Evolutionary conservation across 2,329 filamentous ascomycete species (phyloP).

Genomic region (Esteya vermicola): DNA sequence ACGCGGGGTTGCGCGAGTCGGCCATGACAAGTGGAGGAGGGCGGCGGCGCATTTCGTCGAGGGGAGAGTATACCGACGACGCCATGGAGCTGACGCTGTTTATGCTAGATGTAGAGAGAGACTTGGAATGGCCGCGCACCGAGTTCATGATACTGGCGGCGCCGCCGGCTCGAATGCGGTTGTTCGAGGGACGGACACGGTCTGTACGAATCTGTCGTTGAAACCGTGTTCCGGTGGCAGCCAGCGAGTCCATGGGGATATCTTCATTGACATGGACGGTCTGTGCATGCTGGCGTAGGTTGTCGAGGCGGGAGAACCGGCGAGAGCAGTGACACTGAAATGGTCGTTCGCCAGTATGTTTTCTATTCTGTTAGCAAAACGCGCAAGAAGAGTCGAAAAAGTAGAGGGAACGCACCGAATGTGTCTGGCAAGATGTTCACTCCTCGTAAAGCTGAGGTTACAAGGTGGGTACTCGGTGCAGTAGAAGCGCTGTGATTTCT

Average conservation of each 20-base stretch:
- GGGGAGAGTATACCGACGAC: constrained; percentile 56
- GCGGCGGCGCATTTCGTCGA: constrained; percentile 53
- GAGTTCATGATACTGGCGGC: constrained; percentile 58
- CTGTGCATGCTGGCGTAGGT: constrained; percentile 89
- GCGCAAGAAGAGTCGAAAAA: not conserved
- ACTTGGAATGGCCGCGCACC: constrained; percentile 69
- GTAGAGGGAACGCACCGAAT: constrained; percentile 52
- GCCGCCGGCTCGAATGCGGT: constrained; percentile 63
- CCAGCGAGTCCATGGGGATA: constrained; percentile 84
- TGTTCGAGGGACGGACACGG: constrained; percentile 51
- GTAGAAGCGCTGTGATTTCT: constrained; percentile 91
- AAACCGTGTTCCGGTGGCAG: constrained; percentile 81
- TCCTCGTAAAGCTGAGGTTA: constrained; percentile 85
- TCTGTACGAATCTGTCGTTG: constrained; percentile 87
- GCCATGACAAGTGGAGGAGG: constrained; percentile 76
- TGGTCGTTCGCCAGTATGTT: constrained; percentile 92
- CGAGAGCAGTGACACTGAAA: constrained; percentile 94
- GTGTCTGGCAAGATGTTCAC: constrained; percentile 87
- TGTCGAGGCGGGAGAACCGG: constrained; percentile 86
- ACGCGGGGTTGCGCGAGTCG: constrained; percentile 53
- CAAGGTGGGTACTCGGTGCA: constrained; percentile 93
- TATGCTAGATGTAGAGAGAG: constrained; percentile 76
- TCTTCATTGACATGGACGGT: constrained; percentile 97
- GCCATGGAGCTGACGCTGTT: constrained; percentile 49
- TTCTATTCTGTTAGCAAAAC: constrained; percentile 34